Base-by-base conservation (phyloP, 352 stramenopile species). In the Halophytophthora batemanensis region DNA sequence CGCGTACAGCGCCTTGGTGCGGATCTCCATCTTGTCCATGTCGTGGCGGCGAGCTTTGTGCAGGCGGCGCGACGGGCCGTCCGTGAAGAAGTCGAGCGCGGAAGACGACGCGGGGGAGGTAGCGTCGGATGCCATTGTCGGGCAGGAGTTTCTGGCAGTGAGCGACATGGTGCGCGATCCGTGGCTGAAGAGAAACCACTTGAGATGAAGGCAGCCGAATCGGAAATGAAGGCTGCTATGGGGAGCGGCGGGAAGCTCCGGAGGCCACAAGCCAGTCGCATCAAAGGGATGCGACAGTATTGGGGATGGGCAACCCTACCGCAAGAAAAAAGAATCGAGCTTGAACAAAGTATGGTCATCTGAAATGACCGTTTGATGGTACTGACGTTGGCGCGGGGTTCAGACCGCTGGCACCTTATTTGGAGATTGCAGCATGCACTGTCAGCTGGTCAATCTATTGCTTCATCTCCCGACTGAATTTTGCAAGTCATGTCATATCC, bases 31-130 rank as follows among this genome's bases (percentile, higher is more conserved):
- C 44, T 74, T 74, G 43, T 75, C 59, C 56, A 75, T 69, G 48
- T 74, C 64, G 34, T 81, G 70, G 42, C 71, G 66, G 21, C 70
- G 70, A 17, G 67, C 70, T 46, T 77, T 81, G 47, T 73, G 62
- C 36, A 77, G 53, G 21, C 67, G 63, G 22, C 67, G 67, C 8
- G 60, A 65, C 50, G 56, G 62, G 3, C 62, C 59, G 21, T 73
- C 55, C 13, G 40, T 33, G 31, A 56, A 56, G 17, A 56, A 41
- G 14, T 56, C 50, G 15, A 72, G 47, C 38, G 58, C 38, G n/a
- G 39, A 34, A 25, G 66, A 49, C n/a, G 54, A 47, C 6, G 48
- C 65, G n/a, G 50, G 54, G 18, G 50, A 53, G 3, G 43, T 1
- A 38, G 51, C 54, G 51, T 39, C 47, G 25, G 37, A 48, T 23